These are phyloP conservation scores for Plantago elongata DNA, from an alignment of 257 asterid genomes.

Conservation along the genomic window DNA sequence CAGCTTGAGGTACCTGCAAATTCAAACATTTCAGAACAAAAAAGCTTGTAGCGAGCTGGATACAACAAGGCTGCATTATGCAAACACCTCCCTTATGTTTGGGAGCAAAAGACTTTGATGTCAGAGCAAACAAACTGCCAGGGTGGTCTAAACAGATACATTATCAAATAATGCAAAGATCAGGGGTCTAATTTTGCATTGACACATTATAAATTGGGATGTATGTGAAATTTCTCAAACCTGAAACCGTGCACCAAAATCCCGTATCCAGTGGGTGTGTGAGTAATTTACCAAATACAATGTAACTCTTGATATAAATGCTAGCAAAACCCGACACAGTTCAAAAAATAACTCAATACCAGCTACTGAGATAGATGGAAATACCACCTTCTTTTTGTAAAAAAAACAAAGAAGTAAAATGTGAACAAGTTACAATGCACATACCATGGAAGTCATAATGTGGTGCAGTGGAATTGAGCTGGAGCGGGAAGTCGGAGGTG, in stretches of 20 bases:
- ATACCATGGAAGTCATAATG: no score
- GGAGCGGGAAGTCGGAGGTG: no score
- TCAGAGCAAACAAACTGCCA: neutral
- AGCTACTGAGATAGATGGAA: neutral
- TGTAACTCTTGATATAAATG: neutral
- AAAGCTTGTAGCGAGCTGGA: slow-evolving; percentile 2
- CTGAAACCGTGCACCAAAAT: neutral
- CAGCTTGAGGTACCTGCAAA: slow-evolving; percentile 76
- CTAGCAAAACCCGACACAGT: neutral
- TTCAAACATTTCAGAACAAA: slow-evolving; percentile 10
- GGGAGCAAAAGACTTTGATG: neutral
- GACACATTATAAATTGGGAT: neutral
- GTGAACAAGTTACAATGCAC: slow-evolving; percentile 4
- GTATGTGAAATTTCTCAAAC: neutral
- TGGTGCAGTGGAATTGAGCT: no score
- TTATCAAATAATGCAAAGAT: neutral
- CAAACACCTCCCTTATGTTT: neutral
- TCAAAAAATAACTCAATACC: neutral
- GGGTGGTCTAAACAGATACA: neutral
- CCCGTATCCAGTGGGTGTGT: neutral
- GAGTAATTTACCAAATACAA: neutral
- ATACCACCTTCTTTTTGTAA: neutral
- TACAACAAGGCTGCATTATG: neutral
- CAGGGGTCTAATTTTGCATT: neutral
- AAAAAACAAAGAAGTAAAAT: neutral